A percentile compares a stretch with the other conserved stretches of the same genome.
These are phyloP conservation scores for Rhodotorula glutinis DNA, from an alignment of 1,284 basidiomycete species.

Conservation along the genomic window DNA sequence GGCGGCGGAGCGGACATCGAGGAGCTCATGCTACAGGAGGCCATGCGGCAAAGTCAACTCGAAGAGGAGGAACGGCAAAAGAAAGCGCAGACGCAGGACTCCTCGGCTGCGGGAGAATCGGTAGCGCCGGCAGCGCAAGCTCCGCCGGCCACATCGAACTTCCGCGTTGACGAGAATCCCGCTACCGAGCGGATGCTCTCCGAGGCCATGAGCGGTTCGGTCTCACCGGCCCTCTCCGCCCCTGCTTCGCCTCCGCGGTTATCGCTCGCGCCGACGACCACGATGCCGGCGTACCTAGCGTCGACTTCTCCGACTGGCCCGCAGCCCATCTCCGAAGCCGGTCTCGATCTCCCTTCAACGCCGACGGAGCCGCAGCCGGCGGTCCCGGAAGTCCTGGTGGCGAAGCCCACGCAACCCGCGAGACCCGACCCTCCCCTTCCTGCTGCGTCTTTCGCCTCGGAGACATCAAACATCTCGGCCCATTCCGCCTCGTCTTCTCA, in stretches of 20 bases:
- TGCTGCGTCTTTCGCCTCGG: background rate
- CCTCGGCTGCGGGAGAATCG: background rate
- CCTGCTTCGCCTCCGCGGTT: background rate
- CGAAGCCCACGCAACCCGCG: background rate
- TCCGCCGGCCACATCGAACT: background rate
- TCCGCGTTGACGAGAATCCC: background rate
- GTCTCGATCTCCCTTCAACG: conserved; percentile 4
- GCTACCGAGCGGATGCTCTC: conserved; percentile 20
- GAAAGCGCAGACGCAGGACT: conserved; percentile 44
- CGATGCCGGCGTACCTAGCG: too few species aligned
- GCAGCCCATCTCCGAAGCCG: background rate
- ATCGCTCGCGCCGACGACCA: too few species aligned
- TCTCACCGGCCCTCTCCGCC: background rate
- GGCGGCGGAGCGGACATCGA: conserved; percentile 38
- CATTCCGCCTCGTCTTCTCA: conserved; percentile 13
- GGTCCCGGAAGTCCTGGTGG: background rate
- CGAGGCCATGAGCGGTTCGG: conserved; percentile 25
- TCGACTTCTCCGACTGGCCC: background rate
- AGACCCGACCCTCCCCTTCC: background rate
- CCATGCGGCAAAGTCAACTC: conserved; percentile 88
- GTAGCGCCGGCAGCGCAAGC: background rate
- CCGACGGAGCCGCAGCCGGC: background rate
- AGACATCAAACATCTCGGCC: conserved; percentile 1
- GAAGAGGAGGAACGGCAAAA: conserved; percentile 66
- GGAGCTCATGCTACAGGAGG: conserved; percentile 97